These are phyloP conservation scores for Actinidia arguta DNA, from an alignment of 179 eudicot genomes.

Conservation along the genomic window DNA sequence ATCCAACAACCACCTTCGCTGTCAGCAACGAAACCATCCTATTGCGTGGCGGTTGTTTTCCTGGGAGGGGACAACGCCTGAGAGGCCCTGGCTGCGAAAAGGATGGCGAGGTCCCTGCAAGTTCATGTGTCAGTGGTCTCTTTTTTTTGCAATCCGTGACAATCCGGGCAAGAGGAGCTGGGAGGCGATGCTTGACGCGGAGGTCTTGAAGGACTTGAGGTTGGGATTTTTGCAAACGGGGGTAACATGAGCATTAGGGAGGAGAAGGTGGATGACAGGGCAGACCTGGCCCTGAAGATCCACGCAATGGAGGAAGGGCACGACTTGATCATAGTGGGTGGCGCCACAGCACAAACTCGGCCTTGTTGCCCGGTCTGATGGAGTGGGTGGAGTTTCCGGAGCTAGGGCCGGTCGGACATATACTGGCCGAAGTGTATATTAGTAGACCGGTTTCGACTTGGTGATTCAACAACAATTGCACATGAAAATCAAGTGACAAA, in stretches of 20 bases:
- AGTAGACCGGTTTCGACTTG: conserved; percentile 37
- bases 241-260: conserved; percentile 36
- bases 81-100: conserved; percentile 38
- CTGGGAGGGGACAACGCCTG: conserved; percentile 44
- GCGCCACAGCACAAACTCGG: conserved; percentile 36
- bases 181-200: conserved; percentile 39
- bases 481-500: conserved; percentile 21
- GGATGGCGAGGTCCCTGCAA: conserved; percentile 25
- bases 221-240: neutral
- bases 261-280: conserved; percentile 46
- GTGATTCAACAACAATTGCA: conserved; percentile 49
- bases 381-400: conserved; percentile 49
- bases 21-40: neutral
- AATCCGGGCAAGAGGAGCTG: conserved; percentile 20
- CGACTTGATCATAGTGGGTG: conserved; percentile 57
- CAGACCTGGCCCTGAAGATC: conserved; percentile 41
- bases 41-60: conserved; percentile 33
- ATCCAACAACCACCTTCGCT: neutral
- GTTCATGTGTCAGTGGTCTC: conserved; percentile 29
- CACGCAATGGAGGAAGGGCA: conserved; percentile 38
- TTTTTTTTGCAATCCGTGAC: conserved; percentile 13
- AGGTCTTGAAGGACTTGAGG: conserved; percentile 37
- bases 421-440: conserved; percentile 32
- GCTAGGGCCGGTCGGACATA: conserved; percentile 41
- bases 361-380: conserved; percentile 31